Evolutionary conservation across 1,139 yeast species (phyloP), one percentile per base, ranked within the genome.

Genomic region (Saccharomyces hybrid): DNA sequence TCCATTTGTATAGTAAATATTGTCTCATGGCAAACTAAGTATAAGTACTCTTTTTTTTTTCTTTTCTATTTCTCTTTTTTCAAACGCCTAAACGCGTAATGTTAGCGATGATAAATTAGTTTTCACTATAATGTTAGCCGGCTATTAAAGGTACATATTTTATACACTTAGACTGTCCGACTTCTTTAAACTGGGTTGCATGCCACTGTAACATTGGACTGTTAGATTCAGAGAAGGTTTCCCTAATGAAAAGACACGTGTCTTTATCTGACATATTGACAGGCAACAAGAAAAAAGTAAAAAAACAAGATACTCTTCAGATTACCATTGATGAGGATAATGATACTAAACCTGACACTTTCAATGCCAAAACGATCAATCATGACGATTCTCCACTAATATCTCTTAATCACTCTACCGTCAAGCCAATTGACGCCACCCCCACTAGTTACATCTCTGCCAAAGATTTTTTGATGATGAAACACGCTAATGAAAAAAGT

Each of bases 231-330:
- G 12, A 21, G 48, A 46, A 46, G 29, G 28, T 24, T 46, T 46
- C 7, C 16, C 29, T 16, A 14, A 50, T 50, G 52, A 50, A 50
- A 31, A 50, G 47, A 29, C 52, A 50, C 29, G 48, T 50, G 19
- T 50, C 49, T 29, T 48, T 50, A 11, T 44, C 49, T 19, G 52
- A 50, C 11, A 48, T 50, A 21, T 31, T 50, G 42, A 50, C 52
- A n/a, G 52, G 52, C 6, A 50, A 24, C 12, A 38, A 16, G 44
- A 38, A 16, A 9, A 38, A 19, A 16, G 44, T 38, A 2, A 38
- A 16, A 38, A 38, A n/a, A 8, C 44, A 38, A 38, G 44, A 38
- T 4, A 16, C 44, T 38, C 44, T 38, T 16, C 44, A 38, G 21
- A 38, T 38, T 16, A 16, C 44, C 24, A 38, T 38, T 16, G 44